Evolutionary conservation across 2,329 filamentous ascomycete species (phyloP).

Genomic region (Aspergillus tamarii): DNA sequence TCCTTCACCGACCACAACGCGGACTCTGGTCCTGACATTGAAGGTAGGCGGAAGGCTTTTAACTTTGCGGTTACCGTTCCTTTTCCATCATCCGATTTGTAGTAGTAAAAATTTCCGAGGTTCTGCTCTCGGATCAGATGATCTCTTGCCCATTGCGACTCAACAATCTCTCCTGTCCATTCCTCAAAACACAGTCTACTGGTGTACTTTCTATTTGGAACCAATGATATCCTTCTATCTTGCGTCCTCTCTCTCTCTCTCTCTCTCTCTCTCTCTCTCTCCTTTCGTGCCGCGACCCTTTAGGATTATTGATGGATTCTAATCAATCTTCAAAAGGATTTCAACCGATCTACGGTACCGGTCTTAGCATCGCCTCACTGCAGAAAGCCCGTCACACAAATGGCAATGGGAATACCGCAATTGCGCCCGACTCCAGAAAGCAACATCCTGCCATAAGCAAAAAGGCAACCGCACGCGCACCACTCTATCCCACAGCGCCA

Average conservation of each 20-base stretch:
- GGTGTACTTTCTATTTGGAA: conserved; percentile 7
- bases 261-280: background rate
- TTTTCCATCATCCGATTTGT: conserved; percentile 18
- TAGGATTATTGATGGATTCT: conserved; percentile 25
- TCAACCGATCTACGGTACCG: conserved; percentile 30
- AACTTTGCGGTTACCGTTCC: conserved; percentile 13
- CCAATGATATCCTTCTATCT: background rate
- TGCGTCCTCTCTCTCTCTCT: background rate
- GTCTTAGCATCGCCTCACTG: conserved; percentile 28
- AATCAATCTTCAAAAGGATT: conserved; percentile 33
- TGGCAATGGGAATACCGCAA: conserved; percentile 22
- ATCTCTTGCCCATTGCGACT: conserved; percentile 25
- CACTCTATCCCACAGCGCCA: conserved; percentile 28
- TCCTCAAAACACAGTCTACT: background rate
- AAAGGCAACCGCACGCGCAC: conserved; percentile 32
- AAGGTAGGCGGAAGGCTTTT: conserved; percentile 32
- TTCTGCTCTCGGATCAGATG: conserved; percentile 22
- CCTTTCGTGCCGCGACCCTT: background rate
- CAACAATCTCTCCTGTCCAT: background rate
- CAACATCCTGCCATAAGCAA: conserved; percentile 31
- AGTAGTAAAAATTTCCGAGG: conserved; percentile 22
- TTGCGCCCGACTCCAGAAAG: conserved; percentile 32
- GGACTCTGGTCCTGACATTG: conserved; percentile 26
- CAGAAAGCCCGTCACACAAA: conserved; percentile 27
- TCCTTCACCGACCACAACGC: conserved; percentile 32